These are phyloP conservation scores for Teratosphaeria destructans DNA, from an alignment of 2,329 filamentous ascomycete genomes.

Conservation along the genomic window DNA sequence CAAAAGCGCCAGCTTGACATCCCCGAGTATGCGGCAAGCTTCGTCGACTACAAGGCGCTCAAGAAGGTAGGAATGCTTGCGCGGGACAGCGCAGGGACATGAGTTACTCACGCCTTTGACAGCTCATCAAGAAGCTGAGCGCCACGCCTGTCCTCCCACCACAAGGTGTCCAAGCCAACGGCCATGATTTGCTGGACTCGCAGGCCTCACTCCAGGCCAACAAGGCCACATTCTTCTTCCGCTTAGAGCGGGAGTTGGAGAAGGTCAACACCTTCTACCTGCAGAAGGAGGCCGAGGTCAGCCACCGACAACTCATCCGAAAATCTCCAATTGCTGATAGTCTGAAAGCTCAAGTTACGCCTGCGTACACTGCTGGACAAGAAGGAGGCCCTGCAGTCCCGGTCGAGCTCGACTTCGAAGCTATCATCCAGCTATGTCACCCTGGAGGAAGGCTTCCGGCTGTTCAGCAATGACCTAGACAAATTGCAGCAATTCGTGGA, in stretches of 20 bases:
- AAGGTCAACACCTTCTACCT: slow-evolving; percentile 98
- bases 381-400: slow-evolving; percentile 80
- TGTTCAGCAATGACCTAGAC: slow-evolving; percentile 92
- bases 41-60: slow-evolving; percentile 97
- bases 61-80: slow-evolving; percentile 65
- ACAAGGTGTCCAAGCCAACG: slow-evolving; percentile 49
- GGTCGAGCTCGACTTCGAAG: slow-evolving; percentile 61
- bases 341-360: slow-evolving; percentile 73
- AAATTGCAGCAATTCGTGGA: slow-evolving; percentile 97
- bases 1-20: slow-evolving; percentile 98
- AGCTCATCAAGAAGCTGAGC: slow-evolving; percentile 98
- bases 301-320: slow-evolving; percentile 17
- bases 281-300: slow-evolving; percentile 93
- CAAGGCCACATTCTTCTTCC: slow-evolving; percentile 97
- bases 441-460: slow-evolving; percentile 90
- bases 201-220: slow-evolving; percentile 88
- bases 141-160: slow-evolving; percentile 76
- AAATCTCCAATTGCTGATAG: slow-evolving; percentile 1
- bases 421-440: slow-evolving; percentile 89
- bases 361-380: slow-evolving; percentile 89
- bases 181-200: slow-evolving; percentile 52
- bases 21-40: slow-evolving; percentile 97
- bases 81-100: neutral
- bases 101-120: slow-evolving; percentile 13
- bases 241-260: slow-evolving; percentile 91